Base-by-base conservation (phyloP, 768 basidiomycete species). In the Mycena rosella region DNA sequence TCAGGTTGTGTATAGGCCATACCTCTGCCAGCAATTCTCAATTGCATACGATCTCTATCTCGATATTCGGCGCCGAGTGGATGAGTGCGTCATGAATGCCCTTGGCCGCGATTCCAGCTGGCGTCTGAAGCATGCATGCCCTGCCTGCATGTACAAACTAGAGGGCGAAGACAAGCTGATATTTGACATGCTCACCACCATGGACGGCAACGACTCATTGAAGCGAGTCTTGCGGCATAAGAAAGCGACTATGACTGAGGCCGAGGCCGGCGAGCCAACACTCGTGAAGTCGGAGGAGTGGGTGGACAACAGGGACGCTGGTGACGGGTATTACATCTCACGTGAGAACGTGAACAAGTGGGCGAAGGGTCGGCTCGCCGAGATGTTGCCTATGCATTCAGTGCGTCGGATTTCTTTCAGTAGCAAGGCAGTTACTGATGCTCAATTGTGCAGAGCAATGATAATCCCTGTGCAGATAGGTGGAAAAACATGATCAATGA, bases 191-290 rank as follows among this genome's bases (percentile, higher is more conserved):
- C 66, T 76, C 29, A 34, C 73, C 34, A 59, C 69, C 24, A 68
- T 77, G 51, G 77, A 78, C 44, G 73, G 75, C 8, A 76, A 77
- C 54, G 66, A 75, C 53, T 77, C 77, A 1, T 38, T 72, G n/a
- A 72, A 74, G 44, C 69, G 70, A n/a, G 48, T 74, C 11, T 11
- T 34, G 32, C 56, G 56, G 17, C 38, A 18, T 5, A 3, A 27
- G 44, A 26, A 26, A 8, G 1, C 42, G 34, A 2, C 18, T 17
- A 22, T n/a, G 2, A 40, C 38, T 8, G 29, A 34, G 30, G 29
- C n/a, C n/a, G n/a, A 15, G 8, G 51, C 26, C n/a, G 63, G 72
- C 14, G 65, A 71, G 45, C 63, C 42, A 20, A 36, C 51, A 11
- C 52, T 62, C 2, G 59, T 54, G 9, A 58, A 54, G 14, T 48